Base-by-base conservation (phyloP, 139 green algal species). In the Coelastrella sp. region DNA sequence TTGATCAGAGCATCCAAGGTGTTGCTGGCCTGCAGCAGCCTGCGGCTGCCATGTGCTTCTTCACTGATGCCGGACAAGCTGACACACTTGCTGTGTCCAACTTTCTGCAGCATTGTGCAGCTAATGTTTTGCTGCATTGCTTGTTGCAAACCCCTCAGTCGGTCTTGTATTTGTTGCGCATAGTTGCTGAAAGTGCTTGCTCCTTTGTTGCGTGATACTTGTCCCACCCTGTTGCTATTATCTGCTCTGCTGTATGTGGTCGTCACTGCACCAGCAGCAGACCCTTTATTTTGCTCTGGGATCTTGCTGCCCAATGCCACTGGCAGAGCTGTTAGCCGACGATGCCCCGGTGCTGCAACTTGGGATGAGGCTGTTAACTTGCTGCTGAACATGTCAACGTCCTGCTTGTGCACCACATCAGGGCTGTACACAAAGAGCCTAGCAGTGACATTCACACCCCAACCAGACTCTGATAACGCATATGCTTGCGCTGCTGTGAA, bases 391-490 rank as follows among this genome's bases (percentile, higher is more conserved):
- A 41, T 21, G 13, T 73, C 50, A 25, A 86, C 3, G 4, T 86
- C 48, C 37, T 64, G 21, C 50, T 64, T 64, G 27, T 79, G 81
- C 68, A 81, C 81, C 5, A 15, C n/a, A 25, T 2, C 27, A 2
- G 86, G 86, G 13, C 40, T 41, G 41, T 79, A 89, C 25, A 89
- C 5, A 21, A 30, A 74, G 0, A 87, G n/a, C 1, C 25, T 68
- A 0, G 63, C 74, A 13, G 25, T 67, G 2, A 87, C 86, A 0
- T 13, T 27, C 40, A 89, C 63, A 32, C 41, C 77, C 51, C 50
- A 85, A 7, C 51, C 62, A 3, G 5, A 2, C 5, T 9, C 13
- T 4, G n/a, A 2, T 27, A 30, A 11, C n/a, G 75, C 60, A 64
- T 15, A 2, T 32, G 21, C 8, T 3, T 19, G 11, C 0, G 80